Base-by-base conservation (phyloP, 2,329 filamentous ascomycete genomes). In the Fragosphaeria purpurea region DNA sequence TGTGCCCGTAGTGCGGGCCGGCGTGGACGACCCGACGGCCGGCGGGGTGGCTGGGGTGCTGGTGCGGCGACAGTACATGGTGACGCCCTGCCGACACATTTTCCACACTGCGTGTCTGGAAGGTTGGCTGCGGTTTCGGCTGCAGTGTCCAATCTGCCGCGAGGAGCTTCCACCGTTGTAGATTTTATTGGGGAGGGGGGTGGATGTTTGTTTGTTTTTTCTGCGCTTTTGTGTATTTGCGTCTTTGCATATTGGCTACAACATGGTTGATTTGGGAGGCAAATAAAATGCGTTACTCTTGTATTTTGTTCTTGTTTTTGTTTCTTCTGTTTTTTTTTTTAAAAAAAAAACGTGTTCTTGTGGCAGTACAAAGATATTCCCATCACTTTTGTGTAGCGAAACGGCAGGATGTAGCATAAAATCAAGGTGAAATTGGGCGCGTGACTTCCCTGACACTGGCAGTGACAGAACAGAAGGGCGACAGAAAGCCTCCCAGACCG, bases 121-220 rank as follows among this genome's bases (percentile, higher is more conserved):
- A 69, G 89, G 88, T 40, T 97, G 93, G 93, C 93, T 98, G 86
- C 79, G 87, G 63, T 89, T 94, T 65, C 73, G 91, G 52, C 68
- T 98, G 61, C 88, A 95, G 70, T 98, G 93, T 69, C 93, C 93
- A 1, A 96, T 95, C 57, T 97, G 93, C 68, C 77, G 93, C 58
- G 90, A 96, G 70, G 84, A 86, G 53, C 67, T 97, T 61, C 91
- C 91, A 47, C 88, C 90, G 42, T 67, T 95, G 63, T 96, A 75
- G 70, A 22, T 22, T 22, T 22, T 22, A 22, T 22, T 22, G 22
- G 22, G 22, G 22, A 22, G 22, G 22, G n/a, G 9, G 9, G 6
- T 8, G 45, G n/a, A 6, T 22, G 37, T 43, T 6, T 52, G 46
- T 43, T 7, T 6, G 41, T 38, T 9, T 38, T 31, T 34, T 37